phyloP scores from a whole-genome alignment of 2,329 filamentous ascomycete species.

The Bisporella sp. region DNA sequence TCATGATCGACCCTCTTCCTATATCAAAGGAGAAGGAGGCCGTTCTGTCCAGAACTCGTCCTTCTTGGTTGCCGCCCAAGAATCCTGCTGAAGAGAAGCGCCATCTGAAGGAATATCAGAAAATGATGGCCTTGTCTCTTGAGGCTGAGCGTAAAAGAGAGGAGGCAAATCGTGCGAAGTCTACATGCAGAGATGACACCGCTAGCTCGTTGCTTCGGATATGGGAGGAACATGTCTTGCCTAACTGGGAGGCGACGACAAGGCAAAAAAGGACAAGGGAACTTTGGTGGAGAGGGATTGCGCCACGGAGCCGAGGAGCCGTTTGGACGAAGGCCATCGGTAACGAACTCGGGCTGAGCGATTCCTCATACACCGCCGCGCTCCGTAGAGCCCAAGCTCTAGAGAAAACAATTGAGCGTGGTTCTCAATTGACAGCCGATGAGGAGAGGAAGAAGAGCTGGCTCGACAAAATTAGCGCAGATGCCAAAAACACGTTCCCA shows the following conservation, averaged over 20 bases:
- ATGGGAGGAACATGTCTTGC: conserved; percentile 72
- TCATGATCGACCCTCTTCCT: conserved; percentile 78
- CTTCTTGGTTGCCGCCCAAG: conserved; percentile 81
- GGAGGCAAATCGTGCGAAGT: conserved; percentile 42
- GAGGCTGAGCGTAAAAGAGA: conserved; percentile 55
- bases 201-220: conserved; percentile 50
- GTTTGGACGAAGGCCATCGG: conserved; percentile 28
- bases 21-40: conserved; percentile 84
- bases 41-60: conserved; percentile 70
- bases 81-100: conserved; percentile 85
- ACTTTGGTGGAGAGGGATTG: conserved; percentile 76
- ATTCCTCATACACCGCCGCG: conserved; percentile 63
- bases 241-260: conserved; percentile 68
- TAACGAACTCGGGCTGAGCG: conserved; percentile 35
- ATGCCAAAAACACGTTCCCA: conserved; percentile 61
- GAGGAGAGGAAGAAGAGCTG: conserved; percentile 50
- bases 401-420: conserved; percentile 34
- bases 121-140: conserved; percentile 64
- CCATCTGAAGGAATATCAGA: conserved; percentile 79
- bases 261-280: conserved; percentile 63
- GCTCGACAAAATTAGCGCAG: conserved; percentile 57
- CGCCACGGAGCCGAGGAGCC: conserved; percentile 54
- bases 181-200: conserved; percentile 45
- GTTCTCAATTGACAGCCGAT: conserved; percentile 31
- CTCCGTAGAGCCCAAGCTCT: conserved; percentile 58